A percentile compares a stretch with the other conserved stretches of the same genome.
phyloP scores from a whole-genome alignment of 345 rosid genomes.

The Hypericum perforatum region DNA sequence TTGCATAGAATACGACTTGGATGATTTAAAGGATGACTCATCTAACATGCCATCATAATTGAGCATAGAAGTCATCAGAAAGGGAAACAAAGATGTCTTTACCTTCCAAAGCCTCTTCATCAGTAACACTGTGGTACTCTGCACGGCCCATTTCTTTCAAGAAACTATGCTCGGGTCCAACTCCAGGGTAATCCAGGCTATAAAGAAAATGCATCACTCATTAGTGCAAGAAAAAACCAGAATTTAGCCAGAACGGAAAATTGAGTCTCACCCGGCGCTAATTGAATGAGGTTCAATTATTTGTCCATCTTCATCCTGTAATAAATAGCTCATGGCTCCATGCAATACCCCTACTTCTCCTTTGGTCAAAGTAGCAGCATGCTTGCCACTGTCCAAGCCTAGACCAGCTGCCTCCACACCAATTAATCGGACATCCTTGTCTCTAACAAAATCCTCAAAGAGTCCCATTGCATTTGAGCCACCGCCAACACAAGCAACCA shows the following conservation, averaged over 20 bases:
- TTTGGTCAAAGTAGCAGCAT: slow-evolving; percentile 77
- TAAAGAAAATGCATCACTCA: background rate
- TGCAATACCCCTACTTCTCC: slow-evolving; percentile 91
- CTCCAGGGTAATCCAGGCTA: slow-evolving; percentile 97
- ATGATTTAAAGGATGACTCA: no score
- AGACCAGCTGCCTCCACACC: slow-evolving; percentile 97
- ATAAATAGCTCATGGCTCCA: slow-evolving; percentile 94
- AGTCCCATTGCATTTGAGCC: slow-evolving; percentile 95
- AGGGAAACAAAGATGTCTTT: background rate
- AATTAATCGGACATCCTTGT: slow-evolving; percentile 65
- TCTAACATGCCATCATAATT: background rate
- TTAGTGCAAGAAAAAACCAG: background rate
- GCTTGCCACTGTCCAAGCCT: slow-evolving; percentile 88
- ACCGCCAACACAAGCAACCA: slow-evolving; percentile 90
- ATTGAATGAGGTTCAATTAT: slow-evolving; percentile 89
- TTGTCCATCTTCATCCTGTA: slow-evolving; percentile 92
- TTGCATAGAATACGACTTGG: no score
- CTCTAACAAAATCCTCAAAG: slow-evolving; percentile 82
- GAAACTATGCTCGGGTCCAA: slow-evolving; percentile 97
- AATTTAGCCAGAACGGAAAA: background rate
- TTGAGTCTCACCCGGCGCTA: slow-evolving; percentile 66
- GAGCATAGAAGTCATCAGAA: background rate
- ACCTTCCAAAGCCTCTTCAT: slow-evolving; percentile 91
- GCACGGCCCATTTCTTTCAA: slow-evolving; percentile 79
- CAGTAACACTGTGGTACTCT: slow-evolving; percentile 70